A percentile compares a stretch with the other conserved stretches of the same genome.
Conservation (phyloP, 2,329 filamentous ascomycete species). For the Pseudogymnoascus sp. region DNA sequence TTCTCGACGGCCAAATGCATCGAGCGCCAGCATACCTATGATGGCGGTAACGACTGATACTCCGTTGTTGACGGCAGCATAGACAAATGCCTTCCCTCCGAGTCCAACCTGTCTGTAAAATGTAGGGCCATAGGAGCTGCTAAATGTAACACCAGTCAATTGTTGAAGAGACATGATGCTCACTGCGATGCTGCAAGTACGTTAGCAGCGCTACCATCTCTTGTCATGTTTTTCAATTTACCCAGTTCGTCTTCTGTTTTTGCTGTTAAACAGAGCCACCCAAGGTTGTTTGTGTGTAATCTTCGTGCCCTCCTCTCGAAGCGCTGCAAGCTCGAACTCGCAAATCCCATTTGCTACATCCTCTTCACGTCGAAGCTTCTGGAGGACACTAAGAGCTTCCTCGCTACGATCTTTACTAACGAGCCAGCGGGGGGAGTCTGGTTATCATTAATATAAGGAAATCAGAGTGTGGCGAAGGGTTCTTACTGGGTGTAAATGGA, state of each 20-base stretch:
- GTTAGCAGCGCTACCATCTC: neutral
- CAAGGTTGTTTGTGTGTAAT: slow-evolving; percentile 14
- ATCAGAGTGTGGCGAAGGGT: neutral
- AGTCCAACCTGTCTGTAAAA: neutral
- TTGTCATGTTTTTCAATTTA: neutral
- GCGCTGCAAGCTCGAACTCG: slow-evolving; percentile 18
- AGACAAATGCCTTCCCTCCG: neutral
- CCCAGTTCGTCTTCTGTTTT: slow-evolving; percentile 2
- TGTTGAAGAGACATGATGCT: neutral
- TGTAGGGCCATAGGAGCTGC: neutral
- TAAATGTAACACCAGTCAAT: neutral
- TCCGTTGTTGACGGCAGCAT: neutral
- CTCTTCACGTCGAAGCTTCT: slow-evolving; percentile 38
- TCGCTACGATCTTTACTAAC: slow-evolving; percentile 41
- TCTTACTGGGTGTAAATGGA: slow-evolving; percentile 12
- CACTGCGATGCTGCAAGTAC: neutral
- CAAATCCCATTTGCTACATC: slow-evolving; percentile 12
- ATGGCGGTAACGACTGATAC: neutral
- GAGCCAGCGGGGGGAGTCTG: slow-evolving; percentile 51
- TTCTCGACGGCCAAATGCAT: neutral
- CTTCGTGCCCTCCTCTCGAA: slow-evolving; percentile 13
- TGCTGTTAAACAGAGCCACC: slow-evolving; percentile 5
- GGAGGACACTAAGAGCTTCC: slow-evolving; percentile 41
- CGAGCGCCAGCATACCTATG: neutral
- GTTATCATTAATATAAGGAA: neutral